Evolutionary conservation across 352 stramenopile genomes (phyloP), one percentile per base, ranked within the genome.

Genomic region (Plasmopara viticola): DNA sequence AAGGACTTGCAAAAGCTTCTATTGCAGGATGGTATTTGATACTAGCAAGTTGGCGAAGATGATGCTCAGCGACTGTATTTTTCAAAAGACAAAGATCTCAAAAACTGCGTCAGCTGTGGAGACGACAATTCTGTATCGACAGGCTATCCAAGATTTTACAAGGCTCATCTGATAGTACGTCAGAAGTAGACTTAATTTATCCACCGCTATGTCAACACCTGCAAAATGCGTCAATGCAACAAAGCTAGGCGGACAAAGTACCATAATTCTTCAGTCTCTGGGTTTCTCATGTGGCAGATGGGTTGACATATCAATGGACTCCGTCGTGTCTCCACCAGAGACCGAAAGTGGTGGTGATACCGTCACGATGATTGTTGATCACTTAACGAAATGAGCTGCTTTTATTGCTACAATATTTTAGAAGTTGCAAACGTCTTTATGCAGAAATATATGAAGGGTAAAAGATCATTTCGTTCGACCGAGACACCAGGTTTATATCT

Each of bases 171-270:
- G 4, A 31, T 20, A 9, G 45, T 54, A 31, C 46, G 20, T 4
- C 15, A 20, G 5, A 48, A 59, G 29, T 51, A 53, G 46, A 38
- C 18, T 10, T 56, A 59, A 44, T 60, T 56, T 13, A 60, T 56
- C 12, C 45, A 65, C 34, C 51, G 50, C 30, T 65, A 60, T 46
- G 46, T 51, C 13, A 56, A 48, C 33, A 61, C 33, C 2, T 56
- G 17, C 43, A 33, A 61, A 37, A 51, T 51, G 46, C 51, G 33
- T 39, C 46, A 52, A 17, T 40, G 53, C 40, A 56, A 56, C n/a
- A 55, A 51, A n/a, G 47, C 46, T 2, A 45, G 57, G 34, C 39
- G 60, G 50, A 53, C 25, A 0, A 63, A 56, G 14, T 40, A 3
- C 58, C 58, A 2, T 18, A 46, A 20, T 8, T 64, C 29, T 58